Conservation (phyloP, 2,329 filamentous ascomycete species). For the Colletotrichum australisinense region DNA sequence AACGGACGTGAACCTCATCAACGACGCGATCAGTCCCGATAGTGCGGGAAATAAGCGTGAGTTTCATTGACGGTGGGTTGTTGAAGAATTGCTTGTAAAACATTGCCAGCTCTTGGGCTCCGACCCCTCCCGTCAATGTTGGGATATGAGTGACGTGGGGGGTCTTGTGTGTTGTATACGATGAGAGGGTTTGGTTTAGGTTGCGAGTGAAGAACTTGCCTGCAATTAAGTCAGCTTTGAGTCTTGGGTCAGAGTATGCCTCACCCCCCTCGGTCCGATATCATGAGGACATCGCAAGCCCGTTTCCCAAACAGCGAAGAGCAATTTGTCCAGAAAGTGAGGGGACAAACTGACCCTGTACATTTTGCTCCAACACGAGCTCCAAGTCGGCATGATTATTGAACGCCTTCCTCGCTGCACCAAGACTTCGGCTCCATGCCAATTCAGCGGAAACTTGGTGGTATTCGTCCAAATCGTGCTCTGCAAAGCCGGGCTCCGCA, state of each 20-base stretch:
- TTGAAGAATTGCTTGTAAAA: slow-evolving; percentile 76
- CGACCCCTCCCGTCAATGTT: slow-evolving; percentile 73
- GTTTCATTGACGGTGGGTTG: slow-evolving; percentile 69
- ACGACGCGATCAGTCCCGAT: slow-evolving; percentile 73
- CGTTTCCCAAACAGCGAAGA: neutral
- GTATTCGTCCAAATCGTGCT: slow-evolving; percentile 76
- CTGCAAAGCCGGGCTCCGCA: slow-evolving; percentile 75
- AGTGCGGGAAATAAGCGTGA: slow-evolving; percentile 74
- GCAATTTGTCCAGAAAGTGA: neutral
- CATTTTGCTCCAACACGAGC: slow-evolving; percentile 73
- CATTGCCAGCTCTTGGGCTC: slow-evolving; percentile 64
- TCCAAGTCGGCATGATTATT: slow-evolving; percentile 73
- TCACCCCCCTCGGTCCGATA: too few relatives aligned
- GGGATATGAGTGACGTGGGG: slow-evolving; percentile 78
- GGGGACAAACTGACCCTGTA: slow-evolving; percentile 58
- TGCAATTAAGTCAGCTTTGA: slow-evolving; percentile 34
- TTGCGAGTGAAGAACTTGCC: slow-evolving; percentile 68
- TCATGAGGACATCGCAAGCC: too few relatives aligned
- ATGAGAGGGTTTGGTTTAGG: slow-evolving; percentile 70
- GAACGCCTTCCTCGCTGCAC: slow-evolving; percentile 70
- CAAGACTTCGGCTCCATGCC: slow-evolving; percentile 76
- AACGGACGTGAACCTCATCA: slow-evolving; percentile 69
- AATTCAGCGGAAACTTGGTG: slow-evolving; percentile 72
- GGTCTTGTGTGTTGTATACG: slow-evolving; percentile 67
- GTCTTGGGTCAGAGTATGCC: neutral